These are phyloP conservation scores for Fusarium palustre DNA, from an alignment of 2,329 filamentous ascomycete species.

Conservation along the genomic window DNA sequence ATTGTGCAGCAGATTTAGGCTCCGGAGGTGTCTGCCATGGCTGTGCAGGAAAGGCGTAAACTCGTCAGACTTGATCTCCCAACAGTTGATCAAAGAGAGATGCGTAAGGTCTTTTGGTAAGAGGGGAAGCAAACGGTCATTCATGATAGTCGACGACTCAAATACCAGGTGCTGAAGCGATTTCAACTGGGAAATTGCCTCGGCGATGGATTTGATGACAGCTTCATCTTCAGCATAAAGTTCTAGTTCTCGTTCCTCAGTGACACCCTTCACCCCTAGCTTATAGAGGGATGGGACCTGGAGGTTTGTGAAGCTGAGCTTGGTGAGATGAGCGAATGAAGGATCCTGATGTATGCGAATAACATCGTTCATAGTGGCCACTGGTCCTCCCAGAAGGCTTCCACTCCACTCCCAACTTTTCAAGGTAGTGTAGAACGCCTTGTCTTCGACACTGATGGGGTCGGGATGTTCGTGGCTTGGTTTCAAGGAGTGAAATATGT, in stretches of 20 bases:
- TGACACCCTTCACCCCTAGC: conserved; percentile 49
- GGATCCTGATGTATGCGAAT: conserved; percentile 63
- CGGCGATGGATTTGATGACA: conserved; percentile 53
- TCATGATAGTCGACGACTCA: conserved; percentile 79
- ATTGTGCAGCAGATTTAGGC: conserved; percentile 81
- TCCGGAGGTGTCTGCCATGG: conserved; percentile 74
- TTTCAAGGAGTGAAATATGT: conserved; percentile 73
- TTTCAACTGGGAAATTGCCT: conserved; percentile 62
- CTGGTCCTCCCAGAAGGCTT: conserved; percentile 61
- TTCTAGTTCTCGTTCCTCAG: conserved; percentile 48
- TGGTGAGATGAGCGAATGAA: conserved; percentile 68
- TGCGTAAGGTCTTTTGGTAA: conserved; percentile 74
- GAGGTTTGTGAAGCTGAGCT: conserved; percentile 72
- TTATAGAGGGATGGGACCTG: conserved; percentile 64
- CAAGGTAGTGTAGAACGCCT: conserved; percentile 53
- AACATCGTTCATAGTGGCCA: conserved; percentile 62
- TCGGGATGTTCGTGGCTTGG: conserved; percentile 58
- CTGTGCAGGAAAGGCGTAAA: conserved; percentile 73
- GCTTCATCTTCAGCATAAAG: conserved; percentile 57
- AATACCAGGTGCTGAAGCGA: conserved; percentile 76
- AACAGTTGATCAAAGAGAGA: conserved; percentile 83
- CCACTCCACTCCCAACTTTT: conserved; percentile 72
- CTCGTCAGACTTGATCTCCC: conserved; percentile 75
- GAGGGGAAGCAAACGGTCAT: conserved; percentile 73
- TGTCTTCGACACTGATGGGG: conserved; percentile 47